Evolutionary conservation across 1,139 yeast species (phyloP).

Genomic region (Blastobotrys petasosporus): DNA sequence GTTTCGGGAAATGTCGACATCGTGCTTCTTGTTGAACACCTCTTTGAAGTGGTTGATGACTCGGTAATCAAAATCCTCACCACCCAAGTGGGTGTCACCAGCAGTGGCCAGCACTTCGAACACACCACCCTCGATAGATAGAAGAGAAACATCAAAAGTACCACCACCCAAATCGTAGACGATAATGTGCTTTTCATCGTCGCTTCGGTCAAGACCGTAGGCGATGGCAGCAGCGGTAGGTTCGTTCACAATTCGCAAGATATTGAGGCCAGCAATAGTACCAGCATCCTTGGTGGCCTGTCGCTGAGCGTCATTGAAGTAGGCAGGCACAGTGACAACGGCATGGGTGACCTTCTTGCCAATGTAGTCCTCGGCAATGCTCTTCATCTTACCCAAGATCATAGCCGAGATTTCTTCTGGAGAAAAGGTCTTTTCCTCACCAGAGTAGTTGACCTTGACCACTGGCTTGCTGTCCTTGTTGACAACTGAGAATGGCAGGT

Average conservation of each 20-base stretch:
- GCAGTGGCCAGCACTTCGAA: conserved; percentile 98
- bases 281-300: conserved; percentile 98
- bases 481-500: conserved; percentile 91
- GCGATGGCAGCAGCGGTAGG: conserved; percentile 99
- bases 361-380: conserved; percentile 87
- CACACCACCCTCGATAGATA: conserved; percentile 85
- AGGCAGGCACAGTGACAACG: conserved; percentile 95
- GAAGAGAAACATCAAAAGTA: conserved; percentile 95
- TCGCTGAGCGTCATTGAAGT: conserved; percentile 97
- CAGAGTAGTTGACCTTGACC: conserved; percentile 89
- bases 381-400: conserved; percentile 92
- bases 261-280: conserved; percentile 93
- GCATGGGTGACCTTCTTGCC: conserved; percentile 90
- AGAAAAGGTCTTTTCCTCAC: conserved; percentile 86
- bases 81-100: conserved; percentile 99
- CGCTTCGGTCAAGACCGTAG: conserved; percentile 88
- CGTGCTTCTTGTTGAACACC: conserved; percentile 96
- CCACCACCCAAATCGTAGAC: conserved; percentile 98
- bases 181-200: conserved; percentile 63
- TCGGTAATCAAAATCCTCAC: conserved; percentile 97
- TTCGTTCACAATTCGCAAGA: conserved; percentile 94
- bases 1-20: conserved; percentile 83
- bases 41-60: conserved; percentile 88
- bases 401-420: conserved; percentile 99
- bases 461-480: conserved; percentile 82